Evolutionary conservation across 2,329 filamentous ascomycete species (phyloP), one percentile per base, ranked within the genome.

Genomic region (Orbilia blumenaviensis): DNA sequence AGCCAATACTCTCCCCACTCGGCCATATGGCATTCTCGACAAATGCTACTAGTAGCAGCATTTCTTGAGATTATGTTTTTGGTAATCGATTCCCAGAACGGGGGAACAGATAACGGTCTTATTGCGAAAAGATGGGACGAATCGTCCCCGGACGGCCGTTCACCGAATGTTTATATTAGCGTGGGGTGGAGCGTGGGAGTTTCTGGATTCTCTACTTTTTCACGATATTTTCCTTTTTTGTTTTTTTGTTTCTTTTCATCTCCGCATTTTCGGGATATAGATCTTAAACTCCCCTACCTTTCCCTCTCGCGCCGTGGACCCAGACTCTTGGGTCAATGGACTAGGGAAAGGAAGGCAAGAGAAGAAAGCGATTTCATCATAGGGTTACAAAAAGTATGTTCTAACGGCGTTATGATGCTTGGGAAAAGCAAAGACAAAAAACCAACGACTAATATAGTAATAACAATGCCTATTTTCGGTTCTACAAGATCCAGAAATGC

Each of bases 11-110:
- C 71, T 75, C 44, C 71, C 71, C 29, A 75, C 71, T 1, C 52
- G 71, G 21, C 71, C 71, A 12, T 75, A 66, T 42, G 71, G 71
- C 9, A 75, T 75, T 18, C 71, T 75, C 38, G 71, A 75, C 16
- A 75, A 75, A 27, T 75, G 71, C 44, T 75, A 46, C 36, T 41
- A 29, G 25, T 12, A 25, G 4, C 16, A 14, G 52, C 6, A 38
- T 38, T 56, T n/a, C 16, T 38, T 38, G 32, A 23, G 8, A 25
- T 6, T 9, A 38, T 38, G 10, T 25, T 38, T 61, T 61, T 61
- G 23, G 36, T 29, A 32, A 61, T 29, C 9, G n/a, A n/a, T n/a
- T n/a, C n/a, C n/a, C n/a, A n/a, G n/a, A n/a, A n/a, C n/a, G 3
- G n/a, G 21, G 56, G n/a, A 38, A 25, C n/a, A 44, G n/a, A 52